A percentile compares a stretch with the other conserved stretches of the same genome.
Conservation (phyloP, 2,329 filamentous ascomycete species). For the Raffaelea arxii region DNA sequence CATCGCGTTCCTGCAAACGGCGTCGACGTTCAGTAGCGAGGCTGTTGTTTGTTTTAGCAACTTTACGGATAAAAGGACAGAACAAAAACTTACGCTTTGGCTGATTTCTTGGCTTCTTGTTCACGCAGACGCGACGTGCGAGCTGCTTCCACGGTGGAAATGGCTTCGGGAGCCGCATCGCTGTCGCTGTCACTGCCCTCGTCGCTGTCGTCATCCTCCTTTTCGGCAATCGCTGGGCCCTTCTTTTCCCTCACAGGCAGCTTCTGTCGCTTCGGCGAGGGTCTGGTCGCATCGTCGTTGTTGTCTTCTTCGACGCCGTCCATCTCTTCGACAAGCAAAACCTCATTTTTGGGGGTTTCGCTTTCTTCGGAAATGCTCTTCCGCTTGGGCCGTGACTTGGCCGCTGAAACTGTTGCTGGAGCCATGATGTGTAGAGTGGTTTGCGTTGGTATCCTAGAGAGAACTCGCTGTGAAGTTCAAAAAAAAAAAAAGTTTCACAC, state of each 20-base stretch:
- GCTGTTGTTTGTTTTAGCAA: too few species aligned
- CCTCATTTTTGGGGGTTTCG: too few species aligned
- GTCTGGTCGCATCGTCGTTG: slow-evolving; percentile 4
- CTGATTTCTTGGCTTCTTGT: neutral
- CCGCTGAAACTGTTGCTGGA: too few species aligned
- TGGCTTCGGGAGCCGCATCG: slow-evolving; percentile 48
- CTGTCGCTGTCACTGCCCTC: slow-evolving; percentile 35
- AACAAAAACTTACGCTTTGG: too few species aligned
- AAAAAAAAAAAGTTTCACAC: too few species aligned
- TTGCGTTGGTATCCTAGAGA: too few species aligned
- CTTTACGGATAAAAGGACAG: neutral
- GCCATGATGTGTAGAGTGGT: too few species aligned
- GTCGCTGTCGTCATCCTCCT: slow-evolving; percentile 14
- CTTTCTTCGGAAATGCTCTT: too few species aligned
- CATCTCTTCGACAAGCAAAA: too few species aligned
- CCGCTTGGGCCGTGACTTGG: too few species aligned
- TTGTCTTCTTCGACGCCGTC: neutral
- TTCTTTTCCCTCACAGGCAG: slow-evolving; percentile 10
- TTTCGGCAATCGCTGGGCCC: slow-evolving; percentile 10
- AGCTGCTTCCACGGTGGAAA: slow-evolving; percentile 42
- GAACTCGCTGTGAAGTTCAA: too few species aligned
- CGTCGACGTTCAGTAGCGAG: slow-evolving; percentile 40
- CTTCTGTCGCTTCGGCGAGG: slow-evolving; percentile 9
- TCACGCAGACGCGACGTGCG: slow-evolving; percentile 11
- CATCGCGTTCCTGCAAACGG: slow-evolving; percentile 46